A percentile compares a stretch with the other conserved stretches of the same genome.
These are phyloP conservation scores for Clavulina sp. DNA, from an alignment of 768 basidiomycete genomes.

Conservation along the genomic window DNA sequence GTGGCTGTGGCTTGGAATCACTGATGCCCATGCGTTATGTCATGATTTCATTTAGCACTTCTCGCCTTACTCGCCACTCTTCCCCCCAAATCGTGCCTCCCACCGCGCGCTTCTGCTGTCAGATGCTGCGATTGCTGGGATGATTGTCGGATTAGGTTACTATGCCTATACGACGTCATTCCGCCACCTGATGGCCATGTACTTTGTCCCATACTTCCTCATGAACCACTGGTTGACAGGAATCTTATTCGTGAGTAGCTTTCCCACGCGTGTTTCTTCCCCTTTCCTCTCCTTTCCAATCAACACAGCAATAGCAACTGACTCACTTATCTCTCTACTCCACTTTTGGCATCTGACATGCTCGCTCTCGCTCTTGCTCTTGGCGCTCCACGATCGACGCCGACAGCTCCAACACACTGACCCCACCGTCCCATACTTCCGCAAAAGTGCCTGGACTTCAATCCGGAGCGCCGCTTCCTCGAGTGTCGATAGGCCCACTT, in stretches of 20 bases:
- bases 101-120: not conserved
- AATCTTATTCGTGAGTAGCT: conserved; percentile 87
- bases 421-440: conserved; percentile 86
- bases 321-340: conserved; percentile 24
- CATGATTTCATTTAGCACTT: not conserved
- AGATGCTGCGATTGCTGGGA: not conserved
- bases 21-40: not conserved
- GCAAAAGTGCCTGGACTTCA: conserved; percentile 77
- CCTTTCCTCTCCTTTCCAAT: not conserved
- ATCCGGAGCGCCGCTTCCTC: conserved; percentile 84
- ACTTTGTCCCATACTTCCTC: not conserved
- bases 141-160: not conserved
- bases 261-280: too few relatives aligned
- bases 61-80: not conserved
- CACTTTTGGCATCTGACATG: not conserved
- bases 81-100: not conserved
- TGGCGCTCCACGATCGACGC: too few relatives aligned
- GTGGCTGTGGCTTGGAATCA: not conserved
- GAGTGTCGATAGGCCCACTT: conserved; percentile 67
- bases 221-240: conserved; percentile 23
- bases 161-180: not conserved
- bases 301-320: conserved; percentile 50
- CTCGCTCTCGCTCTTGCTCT: not conserved
- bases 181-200: not conserved
- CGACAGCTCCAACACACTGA: conserved; percentile 68